phyloP scores from a whole-genome alignment of 2,329 filamentous ascomycete species.

The Volutella citrinella region DNA sequence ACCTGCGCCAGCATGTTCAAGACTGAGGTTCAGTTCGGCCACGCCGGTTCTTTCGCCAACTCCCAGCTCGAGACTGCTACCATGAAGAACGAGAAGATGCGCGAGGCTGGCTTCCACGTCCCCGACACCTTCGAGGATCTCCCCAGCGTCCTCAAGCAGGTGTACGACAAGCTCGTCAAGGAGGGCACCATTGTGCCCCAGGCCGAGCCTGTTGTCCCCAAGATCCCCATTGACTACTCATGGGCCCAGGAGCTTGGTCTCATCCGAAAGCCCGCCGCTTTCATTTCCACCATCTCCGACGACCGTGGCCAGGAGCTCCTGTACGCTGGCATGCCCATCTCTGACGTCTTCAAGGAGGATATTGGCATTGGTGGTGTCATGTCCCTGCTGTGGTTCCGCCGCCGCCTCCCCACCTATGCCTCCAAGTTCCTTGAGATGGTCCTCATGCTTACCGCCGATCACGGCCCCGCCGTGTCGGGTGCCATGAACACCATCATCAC shows the following conservation, averaged over 20 bases:
- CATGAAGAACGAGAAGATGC: conserved; percentile 96
- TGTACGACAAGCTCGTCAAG: conserved; percentile 87
- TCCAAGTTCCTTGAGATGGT: conserved; percentile 99
- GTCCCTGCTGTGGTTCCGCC: conserved; percentile 99
- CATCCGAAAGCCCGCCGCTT: conserved; percentile 98
- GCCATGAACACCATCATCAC: conserved; percentile 99
- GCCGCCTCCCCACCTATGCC: conserved; percentile 90
- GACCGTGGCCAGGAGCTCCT: conserved; percentile 99
- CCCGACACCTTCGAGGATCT: conserved; percentile 97
- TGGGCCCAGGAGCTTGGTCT: conserved; percentile 99
- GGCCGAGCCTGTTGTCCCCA: conserved; percentile 87
- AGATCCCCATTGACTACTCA: conserved; percentile 99
- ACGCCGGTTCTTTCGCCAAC: conserved; percentile 98
- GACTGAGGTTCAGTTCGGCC: conserved; percentile 99
- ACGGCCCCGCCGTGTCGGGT: conserved; percentile 97
- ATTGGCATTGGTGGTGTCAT: conserved; percentile 99
- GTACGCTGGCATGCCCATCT: conserved; percentile 99
- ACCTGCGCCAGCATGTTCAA: conserved; percentile 99
- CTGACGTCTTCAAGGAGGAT: conserved; percentile 98
- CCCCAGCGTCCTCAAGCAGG: conserved; percentile 68
- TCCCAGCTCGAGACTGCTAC: conserved; percentile 97
- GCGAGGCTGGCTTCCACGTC: conserved; percentile 89
- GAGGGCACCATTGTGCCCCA: conserved; percentile 81
- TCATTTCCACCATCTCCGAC: conserved; percentile 99
- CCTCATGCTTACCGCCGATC: conserved; percentile 98